A percentile compares a stretch with the other conserved stretches of the same genome.
phyloP scores from a whole-genome alignment of 306 rosid species.

The Quercus rubra region DNA sequence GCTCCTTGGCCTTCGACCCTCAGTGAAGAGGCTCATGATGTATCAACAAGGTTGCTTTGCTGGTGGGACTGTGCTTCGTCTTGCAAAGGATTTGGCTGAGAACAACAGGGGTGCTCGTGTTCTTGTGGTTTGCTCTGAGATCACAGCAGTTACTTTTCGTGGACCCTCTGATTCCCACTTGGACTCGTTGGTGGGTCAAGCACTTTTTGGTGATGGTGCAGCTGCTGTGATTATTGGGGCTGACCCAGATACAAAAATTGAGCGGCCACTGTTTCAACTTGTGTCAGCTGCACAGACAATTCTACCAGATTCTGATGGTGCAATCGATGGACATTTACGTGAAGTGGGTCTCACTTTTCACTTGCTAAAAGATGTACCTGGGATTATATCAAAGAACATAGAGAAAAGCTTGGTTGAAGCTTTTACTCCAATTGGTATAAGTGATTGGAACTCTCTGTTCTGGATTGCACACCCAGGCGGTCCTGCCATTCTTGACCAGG shows the following conservation, averaged over 20 bases:
- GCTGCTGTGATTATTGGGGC: slow-evolving; percentile 48
- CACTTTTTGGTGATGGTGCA: slow-evolving; percentile 57
- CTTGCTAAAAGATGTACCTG: slow-evolving; percentile 50
- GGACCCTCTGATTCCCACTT: slow-evolving; percentile 55
- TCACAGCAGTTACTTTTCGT: slow-evolving; percentile 66
- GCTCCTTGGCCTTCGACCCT: slow-evolving; percentile 56
- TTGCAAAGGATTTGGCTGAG: slow-evolving; percentile 61
- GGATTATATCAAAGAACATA: slow-evolving; percentile 53
- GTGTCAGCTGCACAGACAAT: slow-evolving; percentile 48
- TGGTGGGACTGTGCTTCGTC: slow-evolving; percentile 62
- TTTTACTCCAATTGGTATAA: slow-evolving; percentile 41
- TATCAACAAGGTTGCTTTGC: slow-evolving; percentile 70
- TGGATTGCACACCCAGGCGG: slow-evolving; percentile 75
- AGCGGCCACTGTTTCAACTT: slow-evolving; percentile 39
- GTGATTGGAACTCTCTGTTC: slow-evolving; percentile 56
- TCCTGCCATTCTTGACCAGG: slow-evolving; percentile 60
- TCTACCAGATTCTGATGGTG: slow-evolving; percentile 51
- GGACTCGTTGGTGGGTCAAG: slow-evolving; percentile 54
- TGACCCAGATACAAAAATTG: slow-evolving; percentile 31
- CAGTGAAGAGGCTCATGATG: slow-evolving; percentile 63
- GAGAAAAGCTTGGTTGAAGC: slow-evolving; percentile 55
- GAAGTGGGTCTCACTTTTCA: slow-evolving; percentile 60
- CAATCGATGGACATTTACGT: slow-evolving; percentile 51
- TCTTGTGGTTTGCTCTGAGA: slow-evolving; percentile 61
- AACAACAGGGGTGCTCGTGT: slow-evolving; percentile 53